Evolutionary conservation across 176 grass and related monocot species (phyloP), one percentile per base, ranked within the genome.

Genomic region (Oryza brachyantha): DNA sequence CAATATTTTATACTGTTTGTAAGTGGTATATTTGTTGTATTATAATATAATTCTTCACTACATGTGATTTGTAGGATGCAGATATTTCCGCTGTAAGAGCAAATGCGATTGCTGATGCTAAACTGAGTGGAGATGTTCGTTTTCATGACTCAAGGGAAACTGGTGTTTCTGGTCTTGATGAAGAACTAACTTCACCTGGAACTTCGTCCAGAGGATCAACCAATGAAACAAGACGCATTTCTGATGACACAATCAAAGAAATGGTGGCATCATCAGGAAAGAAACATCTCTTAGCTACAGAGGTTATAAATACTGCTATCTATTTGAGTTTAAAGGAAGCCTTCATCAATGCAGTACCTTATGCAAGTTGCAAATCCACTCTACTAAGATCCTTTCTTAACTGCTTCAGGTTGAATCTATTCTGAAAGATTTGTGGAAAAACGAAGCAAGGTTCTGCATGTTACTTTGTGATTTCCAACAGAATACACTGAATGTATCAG

Each of bases 381-480:
- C 45, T 12, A 3, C 60, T 83, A 64, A 82, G 60, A 58, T 71
- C 26, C 64, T 86, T 68, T 81, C 40, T 58, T 13, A 48, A 88
- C 64, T 65, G 32, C 11, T 50, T 79, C 82, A 97, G 94, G 94
- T 89, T 65, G 89, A 94, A 90, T 77, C 62, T 75, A 87, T 97
- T 82, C 68, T 97, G 41, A 86, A 90, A 65, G 80, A 70, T n/a
- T 83, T 94, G 32, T 97, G 94, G 94, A 81, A 92, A 69, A 92
- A 94, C 42, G 87, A 97, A 81, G 39, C 83, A 24, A 88, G 62
- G 37, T 76, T 97, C 55, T 97, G 91, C 85, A 89, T 68, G 70
- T 79, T 92, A 61, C 69, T 97, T 34, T 92, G 87, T 40, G 91
- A 94, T 61, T 82, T 97, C 72, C 91, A 97, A 75, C 87, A 88